A percentile compares a stretch with the other conserved stretches of the same genome.
Conservation (phyloP, 768 basidiomycete genomes). For the Amanita brunnescens region DNA sequence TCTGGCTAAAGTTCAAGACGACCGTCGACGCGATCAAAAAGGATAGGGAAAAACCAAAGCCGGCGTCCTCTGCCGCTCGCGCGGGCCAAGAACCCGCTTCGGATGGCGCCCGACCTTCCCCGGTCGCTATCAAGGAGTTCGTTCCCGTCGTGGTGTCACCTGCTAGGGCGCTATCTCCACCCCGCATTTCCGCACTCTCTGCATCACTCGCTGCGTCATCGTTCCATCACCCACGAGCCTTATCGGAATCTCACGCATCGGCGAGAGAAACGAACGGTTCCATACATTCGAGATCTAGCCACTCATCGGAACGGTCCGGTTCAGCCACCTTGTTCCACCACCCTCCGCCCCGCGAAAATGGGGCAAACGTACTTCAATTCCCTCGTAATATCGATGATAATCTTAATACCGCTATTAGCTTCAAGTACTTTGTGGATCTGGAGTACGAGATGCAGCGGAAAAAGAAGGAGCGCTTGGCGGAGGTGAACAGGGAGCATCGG, state of each 20-base stretch:
- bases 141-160: conserved; percentile 39
- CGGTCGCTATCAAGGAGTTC: conserved; percentile 45
- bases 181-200: conserved; percentile 54
- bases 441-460: conserved; percentile 35
- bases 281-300: conserved; percentile 14
- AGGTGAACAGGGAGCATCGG: conserved; percentile 14
- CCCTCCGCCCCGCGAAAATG: conserved; percentile 13
- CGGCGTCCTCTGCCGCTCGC: conserved; percentile 1
- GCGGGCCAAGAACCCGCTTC: conserved; percentile 8
- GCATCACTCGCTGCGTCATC: conserved; percentile 55
- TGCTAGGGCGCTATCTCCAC: conserved; percentile 26
- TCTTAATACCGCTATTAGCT: conserved; percentile 38
- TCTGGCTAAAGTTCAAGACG: conserved; percentile 56
- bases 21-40: conserved; percentile 35
- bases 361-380: conserved; percentile 32
- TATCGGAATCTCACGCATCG: conserved; percentile 13
- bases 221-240: conserved; percentile 44
- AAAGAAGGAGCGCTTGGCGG: conserved; percentile 18
- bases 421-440: conserved; percentile 32
- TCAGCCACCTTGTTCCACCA: conserved; percentile 27
- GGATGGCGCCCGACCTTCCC: conserved; percentile 17
- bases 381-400: conserved; percentile 29
- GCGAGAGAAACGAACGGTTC: conserved; percentile 15
- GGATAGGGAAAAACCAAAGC: conserved; percentile 17
- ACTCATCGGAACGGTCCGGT: conserved; percentile 21